phyloP scores from a whole-genome alignment of 2,329 filamentous ascomycete species.

The Fusarium tjaetaba region DNA sequence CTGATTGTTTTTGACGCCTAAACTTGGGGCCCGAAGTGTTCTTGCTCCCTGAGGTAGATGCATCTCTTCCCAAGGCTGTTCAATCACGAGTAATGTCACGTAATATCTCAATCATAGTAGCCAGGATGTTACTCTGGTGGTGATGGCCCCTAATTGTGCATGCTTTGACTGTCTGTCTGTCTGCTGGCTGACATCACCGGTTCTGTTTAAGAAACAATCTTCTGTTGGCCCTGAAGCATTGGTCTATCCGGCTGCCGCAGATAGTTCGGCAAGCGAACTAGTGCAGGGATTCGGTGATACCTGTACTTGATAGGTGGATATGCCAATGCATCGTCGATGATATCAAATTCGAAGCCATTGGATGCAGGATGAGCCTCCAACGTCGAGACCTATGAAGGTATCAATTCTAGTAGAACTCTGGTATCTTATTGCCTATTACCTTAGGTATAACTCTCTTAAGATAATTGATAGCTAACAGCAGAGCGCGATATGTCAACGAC shows the following conservation, averaged over 20 bases:
- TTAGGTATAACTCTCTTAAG: not conserved
- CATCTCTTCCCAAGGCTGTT: not conserved
- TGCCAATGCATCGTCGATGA: not conserved
- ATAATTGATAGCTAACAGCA: not conserved
- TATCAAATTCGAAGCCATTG: not conserved
- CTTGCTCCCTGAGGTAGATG: not conserved
- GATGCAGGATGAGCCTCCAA: not conserved
- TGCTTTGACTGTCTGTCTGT: not conserved
- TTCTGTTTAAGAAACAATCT: not conserved
- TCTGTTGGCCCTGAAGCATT: constrained; percentile 5
- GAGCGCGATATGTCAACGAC: not conserved
- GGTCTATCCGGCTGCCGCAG: constrained; percentile 6
- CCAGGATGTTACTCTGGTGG: not conserved
- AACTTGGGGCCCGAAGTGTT: not conserved
- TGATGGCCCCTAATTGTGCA: not conserved
- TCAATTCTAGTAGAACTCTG: not conserved
- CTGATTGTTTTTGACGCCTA: not conserved
- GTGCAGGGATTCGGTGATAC: not conserved
- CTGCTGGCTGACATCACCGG: not conserved
- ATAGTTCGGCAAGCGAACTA: constrained; percentile 8
- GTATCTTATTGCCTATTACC: not conserved
- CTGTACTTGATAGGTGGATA: not conserved
- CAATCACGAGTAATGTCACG: not conserved
- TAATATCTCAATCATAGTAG: not conserved
- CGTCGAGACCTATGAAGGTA: not conserved